phyloP scores from a whole-genome alignment of 176 grass and related monocot genomes.

The Zea mays region Zm-B73-REFERENCE-NAM-5.0 NC_050098.1:177704501-177705000 shows the following conservation, averaged over 20 bases:
- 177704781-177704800: conserved; percentile 19
- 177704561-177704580: conserved; percentile 74
- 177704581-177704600: conserved; percentile 52
- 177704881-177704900: conserved; percentile 57
- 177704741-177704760: conserved; percentile 17
- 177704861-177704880: conserved; percentile 1
- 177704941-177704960: conserved; percentile 64
- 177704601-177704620: background rate
- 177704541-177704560: conserved; percentile 59
- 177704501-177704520: conserved; percentile 81
- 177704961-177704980: conserved; percentile 34
- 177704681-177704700: background rate
- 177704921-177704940: conserved; percentile 83
- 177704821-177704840: conserved; percentile 22
- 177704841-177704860: conserved; percentile 4
- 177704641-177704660: conserved; percentile 8
- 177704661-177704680: background rate
- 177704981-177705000: conserved; percentile 60
- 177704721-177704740: background rate
- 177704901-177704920: conserved; percentile 77
- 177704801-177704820: conserved; percentile 19
- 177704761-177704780: conserved; percentile 11
- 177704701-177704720: background rate
- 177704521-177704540: conserved; percentile 62
- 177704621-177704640: background rate